A percentile compares a stretch with the other conserved stretches of the same genome.
Conservation (phyloP, 345 rosid genomes). For the Camelina laxa region DNA sequence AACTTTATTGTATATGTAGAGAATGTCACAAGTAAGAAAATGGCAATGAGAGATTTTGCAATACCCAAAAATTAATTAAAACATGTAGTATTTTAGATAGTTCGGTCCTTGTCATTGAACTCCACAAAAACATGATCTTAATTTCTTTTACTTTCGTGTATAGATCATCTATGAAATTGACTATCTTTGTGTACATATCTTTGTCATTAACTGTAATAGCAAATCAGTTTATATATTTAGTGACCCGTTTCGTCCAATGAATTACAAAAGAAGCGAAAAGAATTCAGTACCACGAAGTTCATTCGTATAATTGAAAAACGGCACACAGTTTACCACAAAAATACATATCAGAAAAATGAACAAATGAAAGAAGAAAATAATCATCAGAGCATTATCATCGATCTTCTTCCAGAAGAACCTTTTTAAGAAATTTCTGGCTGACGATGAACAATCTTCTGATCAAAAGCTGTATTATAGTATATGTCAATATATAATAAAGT, state of each 20-base stretch:
- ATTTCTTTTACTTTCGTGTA: neutral
- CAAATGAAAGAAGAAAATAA: conserved; percentile 2
- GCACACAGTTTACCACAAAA: conserved; percentile 25
- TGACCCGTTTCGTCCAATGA: too few species aligned
- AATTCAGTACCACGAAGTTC: neutral
- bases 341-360: neutral
- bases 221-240: too few species aligned
- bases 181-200: neutral
- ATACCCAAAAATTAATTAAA: neutral
- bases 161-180: neutral
- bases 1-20: neutral
- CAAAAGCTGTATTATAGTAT: conserved; percentile 11
- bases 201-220: too few species aligned
- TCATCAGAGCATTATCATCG: conserved; percentile 33
- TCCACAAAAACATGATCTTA: neutral
- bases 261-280: too few species aligned
- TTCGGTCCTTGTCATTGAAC: neutral
- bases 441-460: conserved; percentile 29
- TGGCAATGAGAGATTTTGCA: neutral
- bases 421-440: conserved; percentile 8
- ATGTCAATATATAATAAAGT: conserved; percentile 4
- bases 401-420: conserved; percentile 15
- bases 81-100: neutral
- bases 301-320: conserved; percentile 15
- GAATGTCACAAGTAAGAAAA: neutral